Evolutionary conservation across 441 rosid genomes (phyloP).

Genomic region (Euphorbia celastroides): DNA sequence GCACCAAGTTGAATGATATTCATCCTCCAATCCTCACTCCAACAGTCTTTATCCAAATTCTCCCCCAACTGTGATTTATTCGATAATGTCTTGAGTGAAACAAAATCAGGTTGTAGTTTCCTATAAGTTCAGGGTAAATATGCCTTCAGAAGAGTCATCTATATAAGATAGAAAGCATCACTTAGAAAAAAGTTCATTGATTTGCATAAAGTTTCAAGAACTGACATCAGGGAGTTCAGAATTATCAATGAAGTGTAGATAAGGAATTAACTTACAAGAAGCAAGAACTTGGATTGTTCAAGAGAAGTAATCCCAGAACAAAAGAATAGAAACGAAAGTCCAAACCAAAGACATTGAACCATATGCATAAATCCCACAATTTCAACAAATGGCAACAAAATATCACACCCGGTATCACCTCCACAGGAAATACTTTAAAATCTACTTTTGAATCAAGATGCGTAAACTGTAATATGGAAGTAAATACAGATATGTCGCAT

Average conservation of each 20-base stretch:
- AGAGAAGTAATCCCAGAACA: neutral
- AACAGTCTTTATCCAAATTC: neutral
- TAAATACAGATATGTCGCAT: too few species aligned
- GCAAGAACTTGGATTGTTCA: neutral
- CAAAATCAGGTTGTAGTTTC: slow-evolving; percentile 42
- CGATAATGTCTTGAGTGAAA: slow-evolving; percentile 20
- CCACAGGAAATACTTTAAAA: too few species aligned
- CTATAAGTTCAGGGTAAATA: slow-evolving; percentile 26
- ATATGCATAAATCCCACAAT: neutral
- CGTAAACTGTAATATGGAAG: too few species aligned
- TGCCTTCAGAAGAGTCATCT: slow-evolving; percentile 5
- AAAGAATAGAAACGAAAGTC: neutral
- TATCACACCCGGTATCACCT: neutral
- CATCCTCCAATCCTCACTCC: slow-evolving; percentile 16
- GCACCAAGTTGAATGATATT: slow-evolving; percentile 39
- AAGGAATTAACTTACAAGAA: neutral
- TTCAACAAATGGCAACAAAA: neutral
- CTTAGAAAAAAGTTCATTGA: neutral
- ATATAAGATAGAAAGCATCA: neutral
- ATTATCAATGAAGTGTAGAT: neutral
- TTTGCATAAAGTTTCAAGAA: neutral
- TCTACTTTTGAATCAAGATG: too few species aligned
- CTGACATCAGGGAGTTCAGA: neutral
- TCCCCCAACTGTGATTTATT: slow-evolving; percentile 1
- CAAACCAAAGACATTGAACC: neutral